phyloP scores from a whole-genome alignment of 768 basidiomycete species.

The Asterophora parasitica region DNA sequence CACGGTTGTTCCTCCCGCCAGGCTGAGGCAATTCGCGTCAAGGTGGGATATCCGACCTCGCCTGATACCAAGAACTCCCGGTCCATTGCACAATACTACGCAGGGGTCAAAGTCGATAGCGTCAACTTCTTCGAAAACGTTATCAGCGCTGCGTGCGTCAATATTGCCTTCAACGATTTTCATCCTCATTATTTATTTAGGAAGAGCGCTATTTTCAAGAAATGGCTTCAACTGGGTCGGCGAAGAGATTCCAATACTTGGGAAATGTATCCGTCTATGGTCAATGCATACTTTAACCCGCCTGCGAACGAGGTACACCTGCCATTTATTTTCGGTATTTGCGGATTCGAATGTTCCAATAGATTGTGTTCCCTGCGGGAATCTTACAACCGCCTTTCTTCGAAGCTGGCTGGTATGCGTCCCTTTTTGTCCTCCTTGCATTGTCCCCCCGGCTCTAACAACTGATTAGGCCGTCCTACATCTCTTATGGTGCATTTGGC shows the following conservation, averaged over 20 bases:
- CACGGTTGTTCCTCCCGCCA: slow-evolving; percentile 22
- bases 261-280: slow-evolving; percentile 85
- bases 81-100: slow-evolving; percentile 74
- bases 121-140: slow-evolving; percentile 84
- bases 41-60: slow-evolving; percentile 89
- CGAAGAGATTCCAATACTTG: slow-evolving; percentile 67
- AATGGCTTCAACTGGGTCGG: slow-evolving; percentile 71
- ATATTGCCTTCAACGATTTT: background rate
- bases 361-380: slow-evolving; percentile 96
- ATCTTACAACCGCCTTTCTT: slow-evolving; percentile 94
- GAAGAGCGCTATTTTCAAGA: slow-evolving; percentile 54
- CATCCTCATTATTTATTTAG: slow-evolving; percentile 26
- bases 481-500: slow-evolving; percentile 91
- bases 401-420: slow-evolving; percentile 61
- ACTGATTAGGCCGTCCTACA: slow-evolving; percentile 70
- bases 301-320: slow-evolving; percentile 74
- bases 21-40: slow-evolving; percentile 80
- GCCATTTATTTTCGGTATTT: background rate
- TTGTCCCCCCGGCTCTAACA: slow-evolving; percentile 4
- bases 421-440: background rate
- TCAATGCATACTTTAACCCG: slow-evolving; percentile 87
- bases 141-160: slow-evolving; percentile 50
- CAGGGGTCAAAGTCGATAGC: slow-evolving; percentile 55
- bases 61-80: slow-evolving; percentile 73
- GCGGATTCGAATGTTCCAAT: background rate